Conservation (phyloP, 1,139 yeast genomes). For the Yamadazyma friedrichii region DNA sequence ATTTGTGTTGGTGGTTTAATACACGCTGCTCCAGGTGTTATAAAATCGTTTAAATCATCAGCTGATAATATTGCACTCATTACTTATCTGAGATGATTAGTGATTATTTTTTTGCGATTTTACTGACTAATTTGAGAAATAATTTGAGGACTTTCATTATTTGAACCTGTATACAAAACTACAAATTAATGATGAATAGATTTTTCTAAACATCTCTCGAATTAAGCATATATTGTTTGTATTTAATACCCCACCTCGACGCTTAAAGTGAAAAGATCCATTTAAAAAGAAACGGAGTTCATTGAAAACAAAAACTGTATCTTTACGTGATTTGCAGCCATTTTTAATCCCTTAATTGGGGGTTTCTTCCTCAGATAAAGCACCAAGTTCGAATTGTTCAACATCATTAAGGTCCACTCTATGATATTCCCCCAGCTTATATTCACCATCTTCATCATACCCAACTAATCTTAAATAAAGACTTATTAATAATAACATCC, state of each 20-base stretch:
- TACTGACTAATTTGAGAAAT: conserved; percentile 3
- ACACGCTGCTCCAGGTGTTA: conserved; percentile 92
- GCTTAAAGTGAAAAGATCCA: no score
- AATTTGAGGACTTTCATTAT: neutral
- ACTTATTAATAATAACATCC: conserved; percentile 58
- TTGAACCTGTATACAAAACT: conserved; percentile 2
- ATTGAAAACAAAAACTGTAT: no score
- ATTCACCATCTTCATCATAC: conserved; percentile 40
- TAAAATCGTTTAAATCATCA: conserved; percentile 90
- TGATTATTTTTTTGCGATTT: conserved; percentile 4
- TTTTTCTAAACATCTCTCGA: no score
- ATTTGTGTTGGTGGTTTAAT: conserved; percentile 53
- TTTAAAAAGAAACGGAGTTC: no score
- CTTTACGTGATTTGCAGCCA: no score
- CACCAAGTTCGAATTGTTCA: conserved; percentile 37
- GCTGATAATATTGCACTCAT: conserved; percentile 90
- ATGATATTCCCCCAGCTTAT: conserved; percentile 13
- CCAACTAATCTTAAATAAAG: conserved; percentile 57
- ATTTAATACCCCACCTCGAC: no score
- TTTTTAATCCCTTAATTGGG: conserved; percentile 2
- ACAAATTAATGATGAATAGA: no score
- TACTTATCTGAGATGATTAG: neutral
- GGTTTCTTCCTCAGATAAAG: conserved; percentile 26
- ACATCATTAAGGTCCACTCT: conserved; percentile 18
- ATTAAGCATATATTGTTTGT: no score